Percentiles rank a stretch among this genome's conserved stretches.
These are phyloP conservation scores for Dendrothele bispora DNA, from an alignment of 768 basidiomycete genomes.

Conservation along the genomic window DNA sequence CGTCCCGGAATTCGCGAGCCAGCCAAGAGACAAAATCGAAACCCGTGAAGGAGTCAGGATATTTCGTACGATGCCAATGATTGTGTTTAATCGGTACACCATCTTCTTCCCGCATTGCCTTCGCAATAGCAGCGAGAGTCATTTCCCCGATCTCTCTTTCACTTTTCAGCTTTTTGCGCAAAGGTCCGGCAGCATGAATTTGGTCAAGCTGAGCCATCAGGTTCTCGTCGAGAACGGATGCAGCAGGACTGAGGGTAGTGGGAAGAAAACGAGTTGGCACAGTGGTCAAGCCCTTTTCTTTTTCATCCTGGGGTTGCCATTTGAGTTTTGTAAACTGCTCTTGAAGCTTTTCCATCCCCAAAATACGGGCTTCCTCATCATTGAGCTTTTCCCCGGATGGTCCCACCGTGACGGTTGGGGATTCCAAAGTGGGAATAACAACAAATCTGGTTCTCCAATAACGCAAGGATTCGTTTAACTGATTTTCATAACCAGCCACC, in stretches of 20 bases:
- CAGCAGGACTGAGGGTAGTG: slow-evolving; percentile 81
- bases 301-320: slow-evolving; percentile 70
- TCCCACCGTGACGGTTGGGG: slow-evolving; percentile 53
- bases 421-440: slow-evolving; percentile 82
- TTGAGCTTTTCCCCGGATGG: slow-evolving; percentile 73
- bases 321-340: slow-evolving; percentile 84
- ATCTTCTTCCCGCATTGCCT: slow-evolving; percentile 83
- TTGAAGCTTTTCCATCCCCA: slow-evolving; percentile 90
- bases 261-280: slow-evolving; percentile 76
- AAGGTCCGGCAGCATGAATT: slow-evolving; percentile 71
- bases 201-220: slow-evolving; percentile 81
- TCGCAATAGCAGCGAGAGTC: slow-evolving; percentile 63
- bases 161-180: slow-evolving; percentile 80
- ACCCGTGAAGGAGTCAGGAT: slow-evolving; percentile 85
- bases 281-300: slow-evolving; percentile 46
- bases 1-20: slow-evolving; percentile 86
- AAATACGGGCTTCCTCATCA: slow-evolving; percentile 83
- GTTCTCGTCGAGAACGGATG: slow-evolving; percentile 75
- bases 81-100: slow-evolving; percentile 83
- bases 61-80: slow-evolving; percentile 75
- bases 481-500: slow-evolving; percentile 77
- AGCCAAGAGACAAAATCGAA: slow-evolving; percentile 91
- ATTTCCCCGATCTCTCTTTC: slow-evolving; percentile 71
- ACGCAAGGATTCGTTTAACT: slow-evolving; percentile 77
- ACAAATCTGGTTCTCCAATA: slow-evolving; percentile 96